Evolutionary conservation across 495 filamentous ascomycete genomes (phyloP).

Genomic region (Gamarada debralockiae): DNA sequence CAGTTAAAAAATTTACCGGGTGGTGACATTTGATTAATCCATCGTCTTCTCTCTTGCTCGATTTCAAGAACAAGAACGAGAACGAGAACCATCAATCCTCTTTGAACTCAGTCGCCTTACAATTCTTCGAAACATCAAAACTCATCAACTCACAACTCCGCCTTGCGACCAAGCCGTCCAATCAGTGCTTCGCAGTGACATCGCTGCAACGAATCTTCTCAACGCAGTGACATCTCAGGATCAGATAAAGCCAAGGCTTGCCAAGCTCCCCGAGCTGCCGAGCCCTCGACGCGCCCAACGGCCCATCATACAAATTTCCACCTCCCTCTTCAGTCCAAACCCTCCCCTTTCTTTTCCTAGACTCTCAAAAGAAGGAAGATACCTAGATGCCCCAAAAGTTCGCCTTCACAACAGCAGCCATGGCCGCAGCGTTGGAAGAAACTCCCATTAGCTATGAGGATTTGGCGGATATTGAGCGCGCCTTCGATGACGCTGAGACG

Average conservation of each 20-base stretch:
- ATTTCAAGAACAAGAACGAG: no score
- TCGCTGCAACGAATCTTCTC: neutral
- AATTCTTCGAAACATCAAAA: neutral
- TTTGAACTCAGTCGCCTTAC: no score
- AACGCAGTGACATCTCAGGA: neutral
- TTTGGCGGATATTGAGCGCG: slow-evolving; percentile 60
- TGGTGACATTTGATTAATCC: no score
- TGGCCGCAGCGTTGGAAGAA: slow-evolving; percentile 40
- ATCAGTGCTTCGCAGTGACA: slow-evolving; percentile 1
- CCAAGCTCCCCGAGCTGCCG: no score
- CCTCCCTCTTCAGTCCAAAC: neutral
- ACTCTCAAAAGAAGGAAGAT: neutral
- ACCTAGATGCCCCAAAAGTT: slow-evolving; percentile 19
- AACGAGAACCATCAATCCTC: no score
- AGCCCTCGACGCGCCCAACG: neutral
- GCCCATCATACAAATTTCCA: neutral
- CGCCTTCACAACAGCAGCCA: slow-evolving; percentile 29
- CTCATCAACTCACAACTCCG: no score
- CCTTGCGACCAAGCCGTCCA: neutral
- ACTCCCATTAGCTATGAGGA: slow-evolving; percentile 47
- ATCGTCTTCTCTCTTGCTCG: no score
- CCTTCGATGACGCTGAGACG: slow-evolving; percentile 66
- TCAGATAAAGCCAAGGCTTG: no score
- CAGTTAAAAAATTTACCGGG: no score
- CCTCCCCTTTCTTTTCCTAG: neutral